These are phyloP conservation scores for Tuber borchii DNA, from an alignment of 495 filamentous ascomycete species.

Conservation along the genomic window DNA sequence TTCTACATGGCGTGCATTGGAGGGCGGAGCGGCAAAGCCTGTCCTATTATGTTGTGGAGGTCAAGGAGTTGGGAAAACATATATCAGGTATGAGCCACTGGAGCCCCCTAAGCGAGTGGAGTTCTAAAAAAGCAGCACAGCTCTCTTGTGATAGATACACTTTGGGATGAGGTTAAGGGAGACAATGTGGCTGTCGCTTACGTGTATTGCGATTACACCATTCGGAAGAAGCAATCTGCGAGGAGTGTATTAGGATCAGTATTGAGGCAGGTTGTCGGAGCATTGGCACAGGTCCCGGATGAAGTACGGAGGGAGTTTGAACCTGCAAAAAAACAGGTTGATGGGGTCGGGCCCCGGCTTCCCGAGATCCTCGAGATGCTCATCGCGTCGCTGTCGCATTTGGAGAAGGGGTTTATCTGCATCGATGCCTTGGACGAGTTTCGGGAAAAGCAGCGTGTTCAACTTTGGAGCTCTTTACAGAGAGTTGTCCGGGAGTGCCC, in stretches of 20 bases:
- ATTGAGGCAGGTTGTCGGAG: background rate
- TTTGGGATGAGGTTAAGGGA: background rate
- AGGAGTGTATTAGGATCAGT: background rate
- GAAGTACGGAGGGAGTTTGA: background rate
- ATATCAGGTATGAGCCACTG: background rate
- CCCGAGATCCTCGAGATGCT: background rate
- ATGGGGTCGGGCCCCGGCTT: background rate
- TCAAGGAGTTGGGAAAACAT: background rate
- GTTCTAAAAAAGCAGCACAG: background rate
- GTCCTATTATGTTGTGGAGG: background rate
- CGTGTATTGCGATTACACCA: background rate
- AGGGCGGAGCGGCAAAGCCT: background rate
- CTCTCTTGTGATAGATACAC: background rate
- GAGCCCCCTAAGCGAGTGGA: background rate
- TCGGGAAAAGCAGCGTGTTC: background rate
- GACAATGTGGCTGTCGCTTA: background rate
- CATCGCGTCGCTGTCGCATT: background rate
- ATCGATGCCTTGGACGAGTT: background rate
- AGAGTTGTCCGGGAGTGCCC: background rate
- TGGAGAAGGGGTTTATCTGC: background rate
- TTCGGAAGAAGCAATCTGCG: background rate
- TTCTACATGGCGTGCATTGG: background rate
- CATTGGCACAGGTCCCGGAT: background rate
- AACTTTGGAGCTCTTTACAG: background rate
- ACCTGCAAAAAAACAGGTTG: background rate